A percentile compares a stretch with the other conserved stretches of the same genome.
Conservation (phyloP, 2,329 filamentous ascomycete genomes). For the Didymella arachidicola region DNA sequence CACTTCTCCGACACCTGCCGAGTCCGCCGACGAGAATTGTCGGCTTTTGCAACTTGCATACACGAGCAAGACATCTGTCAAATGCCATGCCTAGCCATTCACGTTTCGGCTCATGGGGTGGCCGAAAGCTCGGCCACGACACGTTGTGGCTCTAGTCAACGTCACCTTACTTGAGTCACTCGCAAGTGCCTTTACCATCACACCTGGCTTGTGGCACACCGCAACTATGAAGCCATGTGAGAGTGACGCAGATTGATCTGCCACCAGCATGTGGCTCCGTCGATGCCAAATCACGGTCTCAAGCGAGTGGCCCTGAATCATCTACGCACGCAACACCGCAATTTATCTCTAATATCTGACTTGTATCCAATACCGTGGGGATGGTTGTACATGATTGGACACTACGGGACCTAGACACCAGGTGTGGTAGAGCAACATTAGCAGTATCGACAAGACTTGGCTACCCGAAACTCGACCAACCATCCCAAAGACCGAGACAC, state of each 20-base stretch:
- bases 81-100: constrained; percentile 5
- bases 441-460: constrained; percentile 47
- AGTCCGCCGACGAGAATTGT: constrained; percentile 3
- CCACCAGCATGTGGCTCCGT: constrained; percentile 14
- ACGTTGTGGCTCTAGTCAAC: constrained; percentile 11
- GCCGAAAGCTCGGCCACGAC: constrained; percentile 12
- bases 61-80: constrained; percentile 16
- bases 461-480: constrained; percentile 15
- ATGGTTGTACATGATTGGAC: constrained; percentile 65
- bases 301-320: constrained; percentile 5
- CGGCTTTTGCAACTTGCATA: constrained; percentile 14
- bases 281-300: constrained; percentile 1
- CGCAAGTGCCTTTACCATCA: background rate
- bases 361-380: constrained; percentile 81
- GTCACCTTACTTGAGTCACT: constrained; percentile 10
- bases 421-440: constrained; percentile 87
- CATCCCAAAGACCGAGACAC: constrained; percentile 3
- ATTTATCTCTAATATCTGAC: constrained; percentile 34
- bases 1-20: constrained; percentile 13
- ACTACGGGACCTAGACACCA: constrained; percentile 58
- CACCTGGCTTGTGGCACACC: constrained; percentile 2
- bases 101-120: constrained; percentile 11
- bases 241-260: constrained; percentile 9
- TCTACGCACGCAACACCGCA: background rate
- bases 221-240: constrained; percentile 7